A percentile compares a stretch with the other conserved stretches of the same genome.
These are phyloP conservation scores for Globisporangium irregulare DNA, from an alignment of 352 stramenopile species.

Conservation along the genomic window DNA sequence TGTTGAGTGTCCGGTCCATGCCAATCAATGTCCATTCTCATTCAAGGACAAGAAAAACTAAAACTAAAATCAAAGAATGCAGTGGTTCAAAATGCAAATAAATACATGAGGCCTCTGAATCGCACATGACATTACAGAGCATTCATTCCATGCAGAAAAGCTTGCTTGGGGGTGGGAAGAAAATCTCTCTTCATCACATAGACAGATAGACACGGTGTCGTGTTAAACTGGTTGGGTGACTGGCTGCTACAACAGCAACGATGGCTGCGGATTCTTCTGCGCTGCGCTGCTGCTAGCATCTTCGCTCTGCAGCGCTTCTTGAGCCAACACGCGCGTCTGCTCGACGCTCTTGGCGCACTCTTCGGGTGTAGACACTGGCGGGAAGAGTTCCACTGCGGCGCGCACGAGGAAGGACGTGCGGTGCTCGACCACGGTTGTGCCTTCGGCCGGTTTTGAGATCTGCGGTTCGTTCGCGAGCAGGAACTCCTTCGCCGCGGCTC, in stretches of 20 bases:
- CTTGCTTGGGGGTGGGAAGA: too few relatives aligned
- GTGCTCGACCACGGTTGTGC: slow-evolving; percentile 18
- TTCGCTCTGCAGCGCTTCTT: slow-evolving; percentile 6
- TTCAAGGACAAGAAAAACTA: background rate
- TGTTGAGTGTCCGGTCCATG: background rate
- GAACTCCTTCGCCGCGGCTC: slow-evolving; percentile 11
- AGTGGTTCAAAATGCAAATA: background rate
- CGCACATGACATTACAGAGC: background rate
- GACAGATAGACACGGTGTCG: background rate
- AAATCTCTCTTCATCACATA: background rate
- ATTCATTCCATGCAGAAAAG: background rate
- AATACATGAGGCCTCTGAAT: background rate
- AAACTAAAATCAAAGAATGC: background rate
- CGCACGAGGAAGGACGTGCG: slow-evolving; percentile 16
- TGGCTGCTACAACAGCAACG: slow-evolving; percentile 8
- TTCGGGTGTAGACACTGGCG: background rate
- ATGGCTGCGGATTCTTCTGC: background rate
- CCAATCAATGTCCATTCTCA: slow-evolving; percentile 9
- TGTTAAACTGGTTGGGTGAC: background rate
- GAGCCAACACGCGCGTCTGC: background rate
- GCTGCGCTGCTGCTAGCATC: background rate
- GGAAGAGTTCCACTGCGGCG: slow-evolving; percentile 14
- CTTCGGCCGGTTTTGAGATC: background rate
- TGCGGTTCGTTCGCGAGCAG: slow-evolving; percentile 9
- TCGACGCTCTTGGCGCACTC: slow-evolving; percentile 16